Evolutionary conservation across 2,329 filamentous ascomycete species (phyloP).

Genomic region (Fusarium gaditjirri): DNA sequence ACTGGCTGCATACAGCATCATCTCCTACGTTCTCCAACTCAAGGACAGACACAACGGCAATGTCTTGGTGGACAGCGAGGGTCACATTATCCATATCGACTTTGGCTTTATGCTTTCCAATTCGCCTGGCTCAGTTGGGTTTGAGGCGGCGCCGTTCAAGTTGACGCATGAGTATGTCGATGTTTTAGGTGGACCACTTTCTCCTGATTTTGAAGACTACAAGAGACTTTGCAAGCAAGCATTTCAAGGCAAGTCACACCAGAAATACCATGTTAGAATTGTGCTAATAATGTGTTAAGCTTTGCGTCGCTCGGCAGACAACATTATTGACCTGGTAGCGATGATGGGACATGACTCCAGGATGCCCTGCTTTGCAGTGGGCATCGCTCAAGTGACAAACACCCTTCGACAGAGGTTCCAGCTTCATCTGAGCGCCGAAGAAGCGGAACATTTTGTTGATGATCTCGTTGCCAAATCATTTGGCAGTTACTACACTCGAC

Average conservation of each 20-base stretch:
- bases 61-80: conserved; percentile 84
- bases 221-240: conserved; percentile 84
- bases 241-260: conserved; percentile 73
- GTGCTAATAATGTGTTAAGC: conserved; percentile 57
- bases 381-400: conserved; percentile 75
- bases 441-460: conserved; percentile 84
- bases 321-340: conserved; percentile 82
- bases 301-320: conserved; percentile 79
- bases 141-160: conserved; percentile 89
- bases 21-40: conserved; percentile 84
- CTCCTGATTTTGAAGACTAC: conserved; percentile 77
- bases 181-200: conserved; percentile 78
- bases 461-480: conserved; percentile 83
- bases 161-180: conserved; percentile 88
- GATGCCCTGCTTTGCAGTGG: conserved; percentile 85
- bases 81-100: conserved; percentile 89
- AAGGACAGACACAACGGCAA: conserved; percentile 91
- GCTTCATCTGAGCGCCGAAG: conserved; percentile 82
- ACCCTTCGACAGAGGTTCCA: conserved; percentile 80
- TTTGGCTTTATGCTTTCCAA: conserved; percentile 93
- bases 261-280: not conserved
- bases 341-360: conserved; percentile 86
- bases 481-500: conserved; percentile 87
- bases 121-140: conserved; percentile 84
- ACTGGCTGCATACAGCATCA: conserved; percentile 86